These are phyloP conservation scores for Volvariella volvacea DNA, from an alignment of 1,284 basidiomycete species.

Conservation along the genomic window DNA sequence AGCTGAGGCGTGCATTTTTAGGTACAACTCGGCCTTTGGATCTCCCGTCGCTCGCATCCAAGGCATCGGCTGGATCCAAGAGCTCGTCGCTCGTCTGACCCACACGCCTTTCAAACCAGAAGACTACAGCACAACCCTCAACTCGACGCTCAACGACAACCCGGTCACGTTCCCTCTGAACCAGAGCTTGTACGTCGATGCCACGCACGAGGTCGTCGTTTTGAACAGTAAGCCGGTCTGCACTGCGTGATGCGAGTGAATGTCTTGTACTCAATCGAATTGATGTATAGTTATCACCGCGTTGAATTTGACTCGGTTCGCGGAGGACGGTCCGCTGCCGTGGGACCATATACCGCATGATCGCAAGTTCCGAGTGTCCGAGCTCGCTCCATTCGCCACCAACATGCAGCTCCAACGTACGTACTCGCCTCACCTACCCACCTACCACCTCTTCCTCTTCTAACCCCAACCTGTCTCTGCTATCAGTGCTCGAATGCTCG, in stretches of 20 bases:
- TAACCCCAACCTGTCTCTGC: conserved; percentile 3
- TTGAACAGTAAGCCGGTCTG: conserved; percentile 46
- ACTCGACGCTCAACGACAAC: conserved; percentile 70
- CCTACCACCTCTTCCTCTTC: background rate
- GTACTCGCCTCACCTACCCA: conserved; percentile 5
- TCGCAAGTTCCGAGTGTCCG: conserved; percentile 55
- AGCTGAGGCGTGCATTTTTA: conserved; percentile 22
- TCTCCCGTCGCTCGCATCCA: conserved; percentile 73
- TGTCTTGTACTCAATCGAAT: conserved; percentile 3
- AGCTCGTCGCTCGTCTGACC: conserved; percentile 74
- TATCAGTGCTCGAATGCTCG: conserved; percentile 50
- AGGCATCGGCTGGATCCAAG: conserved; percentile 82
- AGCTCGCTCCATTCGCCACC: conserved; percentile 73
- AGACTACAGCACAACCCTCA: conserved; percentile 70
- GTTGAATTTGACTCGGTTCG: conserved; percentile 68
- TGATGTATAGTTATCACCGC: conserved; percentile 74
- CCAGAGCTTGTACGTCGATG: conserved; percentile 80
- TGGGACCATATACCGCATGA: conserved; percentile 62
- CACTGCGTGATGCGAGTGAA: conserved; percentile 1
- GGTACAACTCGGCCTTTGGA: conserved; percentile 77
- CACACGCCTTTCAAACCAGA: conserved; percentile 53
- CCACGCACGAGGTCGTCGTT: conserved; percentile 81
- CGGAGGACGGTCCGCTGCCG: conserved; percentile 62
- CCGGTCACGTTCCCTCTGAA: conserved; percentile 73
- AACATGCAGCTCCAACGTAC: conserved; percentile 71